Evolutionary conservation across 2,329 filamentous ascomycete genomes (phyloP).

Genomic region (Colletotrichum tamarilloi): DNA sequence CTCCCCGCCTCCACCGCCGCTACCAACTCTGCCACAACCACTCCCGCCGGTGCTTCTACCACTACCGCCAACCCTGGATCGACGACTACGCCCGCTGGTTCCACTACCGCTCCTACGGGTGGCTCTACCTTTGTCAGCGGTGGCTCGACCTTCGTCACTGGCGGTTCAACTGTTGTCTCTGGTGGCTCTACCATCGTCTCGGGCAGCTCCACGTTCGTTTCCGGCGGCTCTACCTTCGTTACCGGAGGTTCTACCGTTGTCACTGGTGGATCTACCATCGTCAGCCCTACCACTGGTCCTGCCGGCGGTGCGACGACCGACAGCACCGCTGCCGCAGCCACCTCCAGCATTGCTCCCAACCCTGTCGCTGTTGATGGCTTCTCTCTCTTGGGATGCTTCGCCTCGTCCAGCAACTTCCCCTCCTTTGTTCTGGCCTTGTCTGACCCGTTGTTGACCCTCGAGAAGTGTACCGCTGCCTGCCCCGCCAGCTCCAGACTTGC

Average conservation of each 20-base stretch:
- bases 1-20: neutral
- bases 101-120: neutral
- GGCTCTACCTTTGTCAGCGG: neutral
- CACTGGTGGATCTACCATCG: neutral
- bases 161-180: neutral
- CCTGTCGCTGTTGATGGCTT: slow-evolving; percentile 39
- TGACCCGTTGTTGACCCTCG: slow-evolving; percentile 38
- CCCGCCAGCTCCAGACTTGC: slow-evolving; percentile 38
- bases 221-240: neutral
- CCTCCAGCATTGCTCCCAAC: slow-evolving; percentile 13
- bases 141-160: neutral
- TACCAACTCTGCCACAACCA: neutral
- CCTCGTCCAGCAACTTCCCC: slow-evolving; percentile 38
- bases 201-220: neutral
- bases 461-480: slow-evolving; percentile 42
- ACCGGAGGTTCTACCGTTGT: neutral
- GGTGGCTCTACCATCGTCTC: neutral
- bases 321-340: neutral
- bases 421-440: slow-evolving; percentile 38
- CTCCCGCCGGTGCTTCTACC: neutral
- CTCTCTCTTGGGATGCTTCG: slow-evolving; percentile 42
- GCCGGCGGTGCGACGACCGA: neutral
- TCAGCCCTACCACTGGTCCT: slow-evolving; percentile 11
- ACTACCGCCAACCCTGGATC: neutral
- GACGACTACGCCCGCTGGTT: neutral